Evolutionary conservation across 176 grass and related monocot genomes (phyloP), one percentile per base, ranked within the genome.

Genomic region (Poa annua): DNA sequence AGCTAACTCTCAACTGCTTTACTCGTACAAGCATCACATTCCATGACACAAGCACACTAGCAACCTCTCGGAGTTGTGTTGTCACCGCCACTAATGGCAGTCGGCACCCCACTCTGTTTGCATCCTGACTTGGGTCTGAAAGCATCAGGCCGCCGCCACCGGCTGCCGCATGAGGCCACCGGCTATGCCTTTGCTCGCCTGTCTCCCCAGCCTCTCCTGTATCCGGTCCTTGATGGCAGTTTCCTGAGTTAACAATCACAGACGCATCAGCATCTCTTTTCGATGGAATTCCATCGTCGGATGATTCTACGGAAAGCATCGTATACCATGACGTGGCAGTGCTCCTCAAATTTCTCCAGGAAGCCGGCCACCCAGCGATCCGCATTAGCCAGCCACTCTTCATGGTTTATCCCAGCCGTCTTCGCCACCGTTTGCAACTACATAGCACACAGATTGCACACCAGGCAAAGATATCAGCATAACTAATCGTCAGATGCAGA

Each of bases 171-270:
- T 56, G 54, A 96, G 71, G 24, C 87, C 51, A 20, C 38, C 29
- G 7, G 56, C 74, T 72, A 85, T 93, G 49, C 89, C 93, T 92
- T 85, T 99, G 87, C 88, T 85, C 4, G 66, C 16, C 80, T 96
- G 93, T 24, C 83, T 92, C 64, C 83, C 83, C 47, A 98, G 80
- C 83, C 8, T 94, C 83, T 94, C 96, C 80, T 96, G 93, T 87
- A 99, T 99, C 74, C 91, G 84, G 80, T 81, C 93, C 85, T 96
- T 99, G 86, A 99, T 96, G 32, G 93, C 96, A n/a, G 93, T 99
- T 90, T 99, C 91, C 96, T 99, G 83, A 15, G 32, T 39, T 7
- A 70, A 17, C 34, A 21, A 77, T 71, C 35, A 41, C 77, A 75
- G 45, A 55, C 12, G 65, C 8, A 69, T 89, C 26, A 61, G 63